phyloP scores from a whole-genome alignment of 148 eudicot genomes.

The Heliamphora exappendiculata region DNA sequence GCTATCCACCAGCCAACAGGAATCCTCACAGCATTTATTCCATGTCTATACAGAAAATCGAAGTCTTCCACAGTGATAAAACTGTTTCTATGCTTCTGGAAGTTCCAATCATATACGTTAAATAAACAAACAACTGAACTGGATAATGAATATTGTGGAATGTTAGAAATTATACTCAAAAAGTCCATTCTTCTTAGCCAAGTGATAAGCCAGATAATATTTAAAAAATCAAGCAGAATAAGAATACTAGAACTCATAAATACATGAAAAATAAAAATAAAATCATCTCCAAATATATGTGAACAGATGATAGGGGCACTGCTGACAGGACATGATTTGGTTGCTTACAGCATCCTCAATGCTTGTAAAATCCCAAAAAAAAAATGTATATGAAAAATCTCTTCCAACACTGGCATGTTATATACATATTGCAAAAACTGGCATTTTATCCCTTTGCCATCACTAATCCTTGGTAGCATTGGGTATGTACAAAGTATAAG shows the following conservation, averaged over 20 bases:
- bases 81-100: constrained; percentile 66
- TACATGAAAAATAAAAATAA: not conserved
- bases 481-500: not conserved
- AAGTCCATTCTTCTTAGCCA: not conserved
- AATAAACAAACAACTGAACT: not conserved
- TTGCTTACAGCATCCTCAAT: not conserved
- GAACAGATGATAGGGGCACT: not conserved
- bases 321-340: not conserved
- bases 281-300: not conserved
- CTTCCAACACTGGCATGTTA: not conserved
- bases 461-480: not conserved
- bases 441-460: not conserved
- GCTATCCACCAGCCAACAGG: constrained; percentile 99
- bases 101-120: constrained; percentile 18
- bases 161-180: not conserved
- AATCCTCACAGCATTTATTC: constrained; percentile 79
- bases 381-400: not conserved
- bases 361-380: not conserved
- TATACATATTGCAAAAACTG: not conserved
- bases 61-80: constrained; percentile 69
- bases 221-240: not conserved
- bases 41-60: constrained; percentile 42
- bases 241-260: not conserved
- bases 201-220: not conserved
- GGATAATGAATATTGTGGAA: not conserved